Conservation (phyloP, 768 basidiomycete species). For the Filobasidium wieringae region DNA sequence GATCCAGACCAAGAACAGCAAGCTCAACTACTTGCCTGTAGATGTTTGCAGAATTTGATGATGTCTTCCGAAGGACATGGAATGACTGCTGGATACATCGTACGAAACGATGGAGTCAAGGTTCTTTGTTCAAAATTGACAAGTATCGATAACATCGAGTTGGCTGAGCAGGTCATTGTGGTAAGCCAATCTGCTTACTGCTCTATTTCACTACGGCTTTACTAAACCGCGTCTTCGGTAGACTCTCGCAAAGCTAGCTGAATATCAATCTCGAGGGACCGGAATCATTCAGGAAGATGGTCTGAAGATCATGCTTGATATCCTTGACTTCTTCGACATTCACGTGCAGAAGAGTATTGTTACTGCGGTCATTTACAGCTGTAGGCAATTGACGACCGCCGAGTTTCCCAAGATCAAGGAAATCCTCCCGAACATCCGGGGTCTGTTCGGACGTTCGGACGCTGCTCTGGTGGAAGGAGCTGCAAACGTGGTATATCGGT, state of each 20-base stretch:
- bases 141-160: conserved; percentile 94
- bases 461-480: conserved; percentile 96
- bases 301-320: conserved; percentile 79
- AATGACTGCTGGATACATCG: conserved; percentile 91
- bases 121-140: conserved; percentile 93
- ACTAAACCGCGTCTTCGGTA: conserved; percentile 34
- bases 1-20: conserved; percentile 45
- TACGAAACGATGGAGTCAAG: conserved; percentile 95
- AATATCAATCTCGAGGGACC: conserved; percentile 94
- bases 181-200: conserved; percentile 48
- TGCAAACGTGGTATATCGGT: conserved; percentile 84
- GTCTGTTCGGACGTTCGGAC: conserved; percentile 81
- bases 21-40: conserved; percentile 88
- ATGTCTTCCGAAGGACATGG: conserved; percentile 65
- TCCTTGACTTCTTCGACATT: conserved; percentile 96
- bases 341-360: conserved; percentile 93
- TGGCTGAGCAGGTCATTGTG: conserved; percentile 94
- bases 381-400: conserved; percentile 78
- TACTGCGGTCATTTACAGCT: conserved; percentile 93
- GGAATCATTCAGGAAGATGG: conserved; percentile 94
- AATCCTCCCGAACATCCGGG: conserved; percentile 74
- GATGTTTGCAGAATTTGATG: conserved; percentile 95
- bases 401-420: conserved; percentile 78
- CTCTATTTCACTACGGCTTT: neutral
- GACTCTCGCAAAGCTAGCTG: conserved; percentile 50